Evolutionary conservation across 208 protist genomes (phyloP), one percentile per base, ranked within the genome.

Genomic region (Acanthamoeba healyi): DNA sequence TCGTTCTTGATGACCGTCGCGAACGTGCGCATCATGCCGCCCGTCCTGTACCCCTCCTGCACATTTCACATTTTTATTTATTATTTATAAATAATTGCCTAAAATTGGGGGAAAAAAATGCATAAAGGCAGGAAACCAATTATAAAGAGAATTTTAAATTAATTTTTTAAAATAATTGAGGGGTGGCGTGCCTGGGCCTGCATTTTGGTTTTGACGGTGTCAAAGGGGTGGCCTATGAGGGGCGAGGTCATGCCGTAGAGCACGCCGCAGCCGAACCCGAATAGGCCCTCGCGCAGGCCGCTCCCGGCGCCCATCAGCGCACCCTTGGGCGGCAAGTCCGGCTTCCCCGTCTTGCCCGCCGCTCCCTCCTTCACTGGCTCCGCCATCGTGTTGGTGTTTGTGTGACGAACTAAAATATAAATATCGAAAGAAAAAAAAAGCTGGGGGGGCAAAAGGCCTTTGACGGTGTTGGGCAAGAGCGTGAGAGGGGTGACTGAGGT

Each of bases 181-280:
- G n/a, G 12, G 29, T 40, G 42, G 22, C 19, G 42, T 63, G 72
- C 87, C 87, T 93, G 93, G 1, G 93, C 63, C 38, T 94, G 93
- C 93, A 94, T 94, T 74, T 94, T 94, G 17, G 93, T 94, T 51
- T 94, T 94, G 46, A 94, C 58, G 32, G 93, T 94, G 74, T 94
- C 93, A 22, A 94, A 79, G 17, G 93, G 93, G 32, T 94, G 93
- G 44, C 93, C 93, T 15, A 94, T 79, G 29, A 94, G 93, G 29
- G 93, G 72, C 26, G 63, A 86, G n/a, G 93, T 90, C 58, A 94
- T 72, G 32, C 93, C 93, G 58, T 94, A 94, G 9, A 94, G 63
- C 15, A 94, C 72, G 54, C 93, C 93, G 72, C 93, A 94, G 32
- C 74, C 93, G 26, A 94, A 81, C 26, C 93, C 93, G 70, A 94